Conservation (phyloP, 805 yeast species). For the Groenewaldozyma tartarivorans region DNA sequence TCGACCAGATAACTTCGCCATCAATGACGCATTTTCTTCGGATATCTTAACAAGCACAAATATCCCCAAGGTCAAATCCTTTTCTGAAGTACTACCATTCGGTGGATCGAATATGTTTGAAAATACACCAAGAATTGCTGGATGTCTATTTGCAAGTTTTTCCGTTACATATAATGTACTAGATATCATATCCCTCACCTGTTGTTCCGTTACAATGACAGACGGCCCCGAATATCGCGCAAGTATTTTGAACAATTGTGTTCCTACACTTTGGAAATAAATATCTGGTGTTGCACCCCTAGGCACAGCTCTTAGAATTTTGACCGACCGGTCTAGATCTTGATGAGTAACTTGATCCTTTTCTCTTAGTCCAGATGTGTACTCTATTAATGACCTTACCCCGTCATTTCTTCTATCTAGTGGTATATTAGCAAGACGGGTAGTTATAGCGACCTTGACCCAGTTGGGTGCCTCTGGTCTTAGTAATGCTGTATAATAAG, state of each 20-base stretch:
- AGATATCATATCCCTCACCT: conserved; percentile 29
- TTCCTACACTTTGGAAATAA: conserved; percentile 52
- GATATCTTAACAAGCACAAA: conserved; percentile 1
- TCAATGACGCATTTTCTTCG: conserved; percentile 1
- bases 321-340: conserved; percentile 56
- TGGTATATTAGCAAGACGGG: conserved; percentile 45
- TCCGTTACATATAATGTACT: conserved; percentile 45
- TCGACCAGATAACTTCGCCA: conserved; percentile 4
- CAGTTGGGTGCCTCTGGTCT: conserved; percentile 38
- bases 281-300: conserved; percentile 32
- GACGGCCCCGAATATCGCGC: not conserved
- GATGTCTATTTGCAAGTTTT: conserved; percentile 27
- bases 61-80: not conserved
- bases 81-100: not conserved
- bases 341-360: conserved; percentile 57
- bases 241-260: conserved; percentile 53
- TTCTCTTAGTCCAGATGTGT: conserved; percentile 68
- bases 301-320: conserved; percentile 58
- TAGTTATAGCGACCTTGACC: conserved; percentile 40
- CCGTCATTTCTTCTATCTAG: conserved; percentile 54
- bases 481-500: conserved; percentile 48
- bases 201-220: conserved; percentile 28
- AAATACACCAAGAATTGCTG: conserved; percentile 26
- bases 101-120: not conserved
- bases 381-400: conserved; percentile 62